Evolutionary conservation across 2,329 filamentous ascomycete species (phyloP), one percentile per base, ranked within the genome.

Genomic region (Camptophora hylomeconis): DNA sequence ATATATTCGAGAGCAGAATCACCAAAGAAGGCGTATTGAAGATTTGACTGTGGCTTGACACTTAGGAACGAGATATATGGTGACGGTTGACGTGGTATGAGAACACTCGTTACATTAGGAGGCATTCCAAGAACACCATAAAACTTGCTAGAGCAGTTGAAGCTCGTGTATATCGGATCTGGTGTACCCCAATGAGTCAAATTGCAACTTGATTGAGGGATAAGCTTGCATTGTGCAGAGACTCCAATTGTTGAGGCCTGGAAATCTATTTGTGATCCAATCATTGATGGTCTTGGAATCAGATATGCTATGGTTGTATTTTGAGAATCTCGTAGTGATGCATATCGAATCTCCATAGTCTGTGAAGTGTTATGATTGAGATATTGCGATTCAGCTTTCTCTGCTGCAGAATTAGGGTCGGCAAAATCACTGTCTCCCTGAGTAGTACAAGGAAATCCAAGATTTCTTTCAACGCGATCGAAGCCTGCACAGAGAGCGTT

Each of bases 141-240:
- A 25, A 44, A 44, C 12, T 40, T 36, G 11, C 35, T 16, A 20
- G 28, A 38, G 30, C 41, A 44, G 18, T 44, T 42, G 28, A 44
- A 44, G 12, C 22, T 22, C 19, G 33, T 38, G 23, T 34, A 38
- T 9, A 17, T 28, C n/a, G n/a, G n/a, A 7, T 36, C 24, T 2
- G 28, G 17, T n/a, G n/a, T n/a, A n/a, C n/a, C n/a, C 4, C 21
- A 24, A 2, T 26, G 19, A 7, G 24, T 39, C 39, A 40, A 35
- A 7, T 33, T 26, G 29, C 41, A 44, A 13, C 24, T 20, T 5
- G 28, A 17, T 19, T 26, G 24, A n/a, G 34, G 38, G 10, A 44
- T 34, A 16, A 38, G 33, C 5, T 21, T 19, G 17, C 41, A 44
- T 10, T 33, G 38, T 10, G 39, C 42, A 16, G 37, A 30, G 8